Evolutionary conservation across 306 rosid species (phyloP).

Genomic region (Prunus fruticosa): DNA sequence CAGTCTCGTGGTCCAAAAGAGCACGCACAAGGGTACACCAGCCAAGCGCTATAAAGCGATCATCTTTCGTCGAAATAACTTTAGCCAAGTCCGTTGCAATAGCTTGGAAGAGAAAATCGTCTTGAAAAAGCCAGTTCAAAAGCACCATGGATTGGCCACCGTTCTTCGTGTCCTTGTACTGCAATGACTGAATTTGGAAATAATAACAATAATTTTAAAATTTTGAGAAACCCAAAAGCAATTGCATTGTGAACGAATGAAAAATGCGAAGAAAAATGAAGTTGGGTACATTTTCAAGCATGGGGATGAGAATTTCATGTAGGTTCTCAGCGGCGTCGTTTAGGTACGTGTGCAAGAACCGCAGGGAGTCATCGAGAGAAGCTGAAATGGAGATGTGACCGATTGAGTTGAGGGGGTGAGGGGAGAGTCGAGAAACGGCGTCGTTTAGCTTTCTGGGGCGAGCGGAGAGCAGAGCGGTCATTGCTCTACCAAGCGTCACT

Average conservation of each 20-base stretch:
- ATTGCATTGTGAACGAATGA: not conserved
- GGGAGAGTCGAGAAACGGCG: slow-evolving; percentile 59
- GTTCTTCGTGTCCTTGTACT: slow-evolving; percentile 54
- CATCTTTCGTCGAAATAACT: slow-evolving; percentile 48
- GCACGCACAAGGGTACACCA: slow-evolving; percentile 80
- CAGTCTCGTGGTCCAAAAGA: slow-evolving; percentile 51
- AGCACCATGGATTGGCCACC: slow-evolving; percentile 65
- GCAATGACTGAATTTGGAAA: slow-evolving; percentile 45
- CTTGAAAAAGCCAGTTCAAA: slow-evolving; percentile 81
- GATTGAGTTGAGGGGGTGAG: slow-evolving; percentile 30
- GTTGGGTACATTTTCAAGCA: slow-evolving; percentile 58
- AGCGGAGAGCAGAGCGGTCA: slow-evolving; percentile 53
- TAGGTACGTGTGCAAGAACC: slow-evolving; percentile 67
- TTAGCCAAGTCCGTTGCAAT: slow-evolving; percentile 51
- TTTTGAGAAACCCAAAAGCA: not conserved
- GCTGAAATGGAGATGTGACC: not conserved
- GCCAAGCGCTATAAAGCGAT: slow-evolving; percentile 67
- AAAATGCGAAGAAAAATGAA: not conserved
- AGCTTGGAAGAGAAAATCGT: slow-evolving; percentile 49
- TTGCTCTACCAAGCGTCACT: slow-evolving; percentile 60
- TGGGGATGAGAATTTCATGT: slow-evolving; percentile 60
- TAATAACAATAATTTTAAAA: not conserved
- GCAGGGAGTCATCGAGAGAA: slow-evolving; percentile 57
- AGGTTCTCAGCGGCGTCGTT: slow-evolving; percentile 48
- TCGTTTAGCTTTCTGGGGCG: slow-evolving; percentile 71